Percentiles rank a stretch among this genome's conserved stretches.
phyloP scores from a whole-genome alignment of 148 eudicot genomes.

The Amaranthus cruentus region DNA sequence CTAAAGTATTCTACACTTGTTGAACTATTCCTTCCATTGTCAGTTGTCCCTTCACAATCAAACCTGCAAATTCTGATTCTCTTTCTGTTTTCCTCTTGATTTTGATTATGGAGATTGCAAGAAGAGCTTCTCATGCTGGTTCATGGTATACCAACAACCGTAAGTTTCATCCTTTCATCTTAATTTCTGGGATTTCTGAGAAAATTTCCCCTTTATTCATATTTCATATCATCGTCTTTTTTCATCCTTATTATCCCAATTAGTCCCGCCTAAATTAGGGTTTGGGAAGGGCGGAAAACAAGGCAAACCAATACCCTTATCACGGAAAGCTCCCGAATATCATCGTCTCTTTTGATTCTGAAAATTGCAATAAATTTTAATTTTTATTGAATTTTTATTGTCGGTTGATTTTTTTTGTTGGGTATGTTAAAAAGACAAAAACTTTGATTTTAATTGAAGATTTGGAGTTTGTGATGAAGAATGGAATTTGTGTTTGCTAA shows the following conservation, averaged over 20 bases:
- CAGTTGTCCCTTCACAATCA: neutral
- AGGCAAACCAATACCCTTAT: too few relatives aligned
- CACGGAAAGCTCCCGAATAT: too few relatives aligned
- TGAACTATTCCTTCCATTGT: neutral
- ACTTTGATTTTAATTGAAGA: neutral
- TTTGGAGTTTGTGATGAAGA: neutral
- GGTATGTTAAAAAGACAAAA: neutral
- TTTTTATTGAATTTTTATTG: too few relatives aligned
- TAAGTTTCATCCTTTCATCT: constrained; percentile 31
- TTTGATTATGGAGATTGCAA: constrained; percentile 53
- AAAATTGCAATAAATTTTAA: too few relatives aligned
- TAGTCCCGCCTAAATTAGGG: too few relatives aligned
- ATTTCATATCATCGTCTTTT: too few relatives aligned
- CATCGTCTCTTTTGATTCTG: too few relatives aligned
- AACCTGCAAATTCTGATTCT: neutral
- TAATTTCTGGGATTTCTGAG: neutral
- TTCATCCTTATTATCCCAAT: too few relatives aligned
- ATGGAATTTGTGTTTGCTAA: neutral
- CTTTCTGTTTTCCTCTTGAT: constrained; percentile 12
- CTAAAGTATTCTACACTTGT: constrained; percentile 9
- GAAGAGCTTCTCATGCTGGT: constrained; percentile 94
- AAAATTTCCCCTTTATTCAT: too few relatives aligned
- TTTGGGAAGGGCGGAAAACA: too few relatives aligned
- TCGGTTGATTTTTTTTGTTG: neutral
- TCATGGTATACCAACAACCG: constrained; percentile 96